Evolutionary conservation across 176 grass and related monocot species (phyloP), one percentile per base, ranked within the genome.

Genomic region (Tillandsia leiboldiana): DNA sequence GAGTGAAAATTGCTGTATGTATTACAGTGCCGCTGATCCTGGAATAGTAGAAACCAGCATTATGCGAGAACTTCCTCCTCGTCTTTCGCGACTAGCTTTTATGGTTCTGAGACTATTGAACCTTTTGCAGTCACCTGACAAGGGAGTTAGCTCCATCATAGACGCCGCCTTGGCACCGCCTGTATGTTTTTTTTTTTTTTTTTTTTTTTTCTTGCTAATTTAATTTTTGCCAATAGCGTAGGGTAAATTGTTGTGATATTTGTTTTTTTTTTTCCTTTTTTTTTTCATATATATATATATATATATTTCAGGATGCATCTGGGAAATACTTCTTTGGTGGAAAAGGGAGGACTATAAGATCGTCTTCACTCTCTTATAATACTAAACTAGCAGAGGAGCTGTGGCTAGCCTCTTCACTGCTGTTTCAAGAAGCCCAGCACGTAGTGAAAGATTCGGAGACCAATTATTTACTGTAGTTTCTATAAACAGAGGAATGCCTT

Each of bases 251-350:
- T 51, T 50, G 29, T 49, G 54, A 68, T 54, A 56, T 68, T 59
- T 50, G 2, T 68, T 11, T 62, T 8, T 9, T 8, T 22, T 77
- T 33, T 20, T 20, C 24, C 24, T 24, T 24, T 24, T 24, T 24
- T 24, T 24, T 24, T 24, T 24, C 0, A 20, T 20, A 20, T 20
- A 20, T 20, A 20, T 20, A 20, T 20, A 20, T 20, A 20, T 20
- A 20, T 20, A 20, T 79, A 27, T 63, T 82, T 61, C 49, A 99
- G 94, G 94, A 93, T 65, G 75, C 75, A 68, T 99, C 89, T 52
- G 89, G 89, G 13, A 83, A 80, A 54, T 93, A 87, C 74, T 97
- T 90, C 59, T 97, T 92, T 83, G 94, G 89, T n/a, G 94, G 84
- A 13, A 85, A 85, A 78, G 86, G 81, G 3, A 83, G 74, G 73